Conservation (phyloP, 495 filamentous ascomycete genomes). For the Hamigera avellanea region DNA sequence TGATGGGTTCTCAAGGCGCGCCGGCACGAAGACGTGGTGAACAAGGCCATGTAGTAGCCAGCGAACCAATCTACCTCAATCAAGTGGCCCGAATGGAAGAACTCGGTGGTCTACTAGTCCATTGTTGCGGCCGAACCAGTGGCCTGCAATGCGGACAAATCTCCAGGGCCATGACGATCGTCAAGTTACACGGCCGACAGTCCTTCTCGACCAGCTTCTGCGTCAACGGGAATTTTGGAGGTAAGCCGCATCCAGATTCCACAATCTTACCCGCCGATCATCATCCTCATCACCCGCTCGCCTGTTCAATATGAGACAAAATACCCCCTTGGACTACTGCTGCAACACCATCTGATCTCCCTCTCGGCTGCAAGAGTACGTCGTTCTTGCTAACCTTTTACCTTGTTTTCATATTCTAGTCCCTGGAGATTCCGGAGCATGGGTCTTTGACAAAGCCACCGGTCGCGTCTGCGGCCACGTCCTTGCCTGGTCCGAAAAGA, state of each 20-base stretch:
- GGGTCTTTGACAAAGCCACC: constrained; percentile 73
- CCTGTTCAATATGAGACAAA: neutral
- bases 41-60: too few species aligned
- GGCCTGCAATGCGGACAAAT: constrained; percentile 72
- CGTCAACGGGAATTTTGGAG: constrained; percentile 59
- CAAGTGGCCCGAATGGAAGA: constrained; percentile 35
- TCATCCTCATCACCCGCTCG: neutral
- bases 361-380: neutral
- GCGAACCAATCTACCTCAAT: constrained; percentile 26
- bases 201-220: constrained; percentile 76
- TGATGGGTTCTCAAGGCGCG: constrained; percentile 7
- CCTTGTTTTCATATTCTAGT: constrained; percentile 25
- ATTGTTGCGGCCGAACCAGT: constrained; percentile 84
- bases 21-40: too few species aligned
- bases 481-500: constrained; percentile 69
- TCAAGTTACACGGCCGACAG: constrained; percentile 70
- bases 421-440: constrained; percentile 85
- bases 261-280: too few species aligned
- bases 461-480: constrained; percentile 85
- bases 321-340: neutral
- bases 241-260: constrained; percentile 22
- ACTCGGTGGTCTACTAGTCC: constrained; percentile 63
- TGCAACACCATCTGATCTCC: neutral
- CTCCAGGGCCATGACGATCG: constrained; percentile 58
- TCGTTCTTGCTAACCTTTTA: constrained; percentile 1